Base-by-base conservation (phyloP, 306 rosid species). In the Vachellia pachyceras region DNA sequence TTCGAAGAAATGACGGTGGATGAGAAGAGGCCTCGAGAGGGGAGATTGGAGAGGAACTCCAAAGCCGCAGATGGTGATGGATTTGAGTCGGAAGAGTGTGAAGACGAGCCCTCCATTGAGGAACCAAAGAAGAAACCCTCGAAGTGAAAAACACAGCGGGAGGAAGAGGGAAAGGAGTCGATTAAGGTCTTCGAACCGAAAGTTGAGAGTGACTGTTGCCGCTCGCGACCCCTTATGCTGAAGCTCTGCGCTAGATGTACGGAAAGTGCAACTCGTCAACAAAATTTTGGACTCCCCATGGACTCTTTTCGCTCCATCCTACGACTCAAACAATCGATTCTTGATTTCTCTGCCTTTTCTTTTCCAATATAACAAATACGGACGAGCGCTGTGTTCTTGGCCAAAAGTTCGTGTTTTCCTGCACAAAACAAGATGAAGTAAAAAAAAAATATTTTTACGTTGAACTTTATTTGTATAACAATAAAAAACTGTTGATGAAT, bases 11-110 rank as follows among this genome's bases (percentile, higher is more conserved):
- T 39, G 13, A 81, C 54, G 49, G 87, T 57, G 77, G 89, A 86
- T 63, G 89, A 77, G 77, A 86, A 74, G 82, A 76, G 78, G 55
- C 89, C 89, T 5, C 84, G 84, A 63, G 85, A 80, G 25, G 89
- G 89, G 44, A 86, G 89, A 81, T 83, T 69, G 39, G 79, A 39
- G 42, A 86, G 89, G 69, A 80, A 83, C 2, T 79, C 54, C 40
- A 85, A 77, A 73, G 87, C 83, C 7, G 63, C 78, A 4, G 84
- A 79, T 66, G 84, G 15, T 2, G 66, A 80, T 41, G 84, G 58
- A 68, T 68, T 73, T 3, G 87, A 2, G 5, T 52, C 47, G 33
- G 77, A 73, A 15, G 58, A 18, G 58, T 49, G 44, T 0, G 61
- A 72, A 36, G 77, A 73, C 2, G 65, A 52, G 20, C 36, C 66